A percentile compares a stretch with the other conserved stretches of the same genome.
Conservation (phyloP, 192 early-diverging fungal genomes). For the Gamsiella multidivaricata region DNA sequence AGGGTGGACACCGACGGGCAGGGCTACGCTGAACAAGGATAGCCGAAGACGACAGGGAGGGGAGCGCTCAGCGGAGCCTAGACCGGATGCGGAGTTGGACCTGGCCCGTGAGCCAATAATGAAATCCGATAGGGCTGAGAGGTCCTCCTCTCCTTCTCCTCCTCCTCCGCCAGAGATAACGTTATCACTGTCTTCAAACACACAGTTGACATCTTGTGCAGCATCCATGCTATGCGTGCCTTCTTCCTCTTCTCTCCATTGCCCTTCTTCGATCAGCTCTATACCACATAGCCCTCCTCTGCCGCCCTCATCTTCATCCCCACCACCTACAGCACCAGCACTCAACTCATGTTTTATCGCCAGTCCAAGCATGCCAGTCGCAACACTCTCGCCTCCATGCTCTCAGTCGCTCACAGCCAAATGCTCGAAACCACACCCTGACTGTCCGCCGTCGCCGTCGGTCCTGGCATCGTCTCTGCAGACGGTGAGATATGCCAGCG, state of each 20-base stretch:
- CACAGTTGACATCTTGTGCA: not conserved
- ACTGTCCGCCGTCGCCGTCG: slow-evolving; percentile 3
- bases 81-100: slow-evolving; percentile 2
- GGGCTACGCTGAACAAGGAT: slow-evolving; percentile 17
- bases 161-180: not conserved
- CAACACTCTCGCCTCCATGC: slow-evolving; percentile 8
- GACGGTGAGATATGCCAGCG: slow-evolving; percentile 11
- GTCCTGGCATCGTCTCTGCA: slow-evolving; percentile 7
- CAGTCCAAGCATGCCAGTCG: not conserved
- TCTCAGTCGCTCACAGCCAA: not conserved
- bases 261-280: not conserved
- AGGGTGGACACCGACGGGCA: not conserved
- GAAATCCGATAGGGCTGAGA: slow-evolving; percentile 8
- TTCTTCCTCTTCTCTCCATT: not conserved
- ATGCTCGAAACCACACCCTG: not conserved
- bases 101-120: slow-evolving; percentile 12
- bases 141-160: too few relatives aligned
- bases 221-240: not conserved
- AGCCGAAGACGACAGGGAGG: slow-evolving; percentile 1
- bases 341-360: slow-evolving; percentile 1
- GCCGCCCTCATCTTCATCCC: not conserved
- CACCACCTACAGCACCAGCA: not conserved
- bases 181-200: slow-evolving; percentile 2
- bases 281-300: not conserved
- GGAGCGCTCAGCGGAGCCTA: not conserved